Percentiles rank a stretch among this genome's conserved stretches.
phyloP scores from a whole-genome alignment of 441 rosid species.

The Eutrema salsugineum region DNA sequence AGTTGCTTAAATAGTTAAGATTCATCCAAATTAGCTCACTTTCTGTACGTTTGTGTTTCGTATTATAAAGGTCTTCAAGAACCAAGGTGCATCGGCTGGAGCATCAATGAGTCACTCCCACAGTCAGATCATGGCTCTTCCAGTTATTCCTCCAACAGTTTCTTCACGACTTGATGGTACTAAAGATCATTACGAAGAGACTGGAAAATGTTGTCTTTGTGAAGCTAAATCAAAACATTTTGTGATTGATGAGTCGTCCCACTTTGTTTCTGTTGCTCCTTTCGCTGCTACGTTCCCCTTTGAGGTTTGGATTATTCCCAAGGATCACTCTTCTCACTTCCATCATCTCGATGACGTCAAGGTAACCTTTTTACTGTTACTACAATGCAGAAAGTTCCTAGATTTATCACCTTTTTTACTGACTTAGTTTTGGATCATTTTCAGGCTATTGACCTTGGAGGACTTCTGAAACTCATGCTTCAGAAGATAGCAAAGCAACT shows the following conservation, averaged over 20 bases:
- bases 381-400: neutral
- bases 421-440: neutral
- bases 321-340: conserved; percentile 66
- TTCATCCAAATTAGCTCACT: neutral
- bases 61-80: conserved; percentile 75
- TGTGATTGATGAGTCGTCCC: conserved; percentile 49
- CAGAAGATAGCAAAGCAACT: conserved; percentile 58
- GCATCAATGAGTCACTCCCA: conserved; percentile 92
- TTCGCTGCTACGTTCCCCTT: conserved; percentile 73
- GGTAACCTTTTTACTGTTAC: conserved; percentile 32
- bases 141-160: conserved; percentile 63
- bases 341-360: conserved; percentile 57
- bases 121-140: conserved; percentile 80
- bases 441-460: conserved; percentile 83
- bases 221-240: conserved; percentile 48
- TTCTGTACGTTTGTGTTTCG: neutral
- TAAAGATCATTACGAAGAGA: conserved; percentile 49
- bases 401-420: neutral
- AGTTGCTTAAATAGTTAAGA: neutral
- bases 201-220: conserved; percentile 71
- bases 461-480: conserved; percentile 65
- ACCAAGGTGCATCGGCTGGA: conserved; percentile 89
- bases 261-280: conserved; percentile 65
- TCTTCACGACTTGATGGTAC: conserved; percentile 48
- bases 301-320: conserved; percentile 85